Percentiles rank a stretch among this genome's conserved stretches.
These are phyloP conservation scores for Triglochin maritima DNA, from an alignment of 106 monocot genomes.

Conservation along the genomic window DNA sequence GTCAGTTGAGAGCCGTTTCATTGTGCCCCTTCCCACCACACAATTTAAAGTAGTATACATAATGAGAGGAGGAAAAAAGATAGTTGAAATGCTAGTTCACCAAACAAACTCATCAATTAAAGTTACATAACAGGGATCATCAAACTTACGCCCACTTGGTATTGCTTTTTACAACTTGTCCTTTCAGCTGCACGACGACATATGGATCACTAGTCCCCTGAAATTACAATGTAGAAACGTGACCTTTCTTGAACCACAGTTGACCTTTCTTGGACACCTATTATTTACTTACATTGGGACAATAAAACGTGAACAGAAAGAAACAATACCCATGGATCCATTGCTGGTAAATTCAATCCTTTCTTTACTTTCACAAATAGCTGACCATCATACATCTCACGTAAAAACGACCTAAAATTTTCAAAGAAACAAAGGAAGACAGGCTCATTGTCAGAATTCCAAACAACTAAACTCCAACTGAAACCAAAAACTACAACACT, in stretches of 20 bases:
- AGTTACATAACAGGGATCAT: constrained; percentile 2
- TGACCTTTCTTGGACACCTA: too few relatives aligned
- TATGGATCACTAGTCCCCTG: constrained; percentile 99
- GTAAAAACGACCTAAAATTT: constrained; percentile 52
- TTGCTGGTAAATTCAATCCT: constrained; percentile 62
- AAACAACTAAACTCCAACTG: too few relatives aligned
- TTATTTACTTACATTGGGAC: neutral
- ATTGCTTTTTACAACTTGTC: constrained; percentile 68
- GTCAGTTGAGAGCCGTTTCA: too few relatives aligned
- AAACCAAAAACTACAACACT: too few relatives aligned
- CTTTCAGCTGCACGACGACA: constrained; percentile 70
- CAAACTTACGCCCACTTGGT: constrained; percentile 93
- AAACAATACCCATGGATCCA: constrained; percentile 89
- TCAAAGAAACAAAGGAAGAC: too few relatives aligned
- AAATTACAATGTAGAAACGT: constrained; percentile 4
- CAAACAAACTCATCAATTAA: too few relatives aligned
- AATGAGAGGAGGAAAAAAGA: too few relatives aligned
- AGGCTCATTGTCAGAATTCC: too few relatives aligned
- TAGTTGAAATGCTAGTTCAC: too few relatives aligned
- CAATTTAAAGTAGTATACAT: too few relatives aligned
- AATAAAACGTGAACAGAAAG: constrained; percentile 1
- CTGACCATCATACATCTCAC: constrained; percentile 90
- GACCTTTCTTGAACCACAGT: too few relatives aligned
- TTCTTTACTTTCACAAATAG: constrained; percentile 67
- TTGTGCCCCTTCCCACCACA: too few relatives aligned